Conservation (phyloP, 306 rosid genomes). For the Lathyrus oleraceus region DNA sequence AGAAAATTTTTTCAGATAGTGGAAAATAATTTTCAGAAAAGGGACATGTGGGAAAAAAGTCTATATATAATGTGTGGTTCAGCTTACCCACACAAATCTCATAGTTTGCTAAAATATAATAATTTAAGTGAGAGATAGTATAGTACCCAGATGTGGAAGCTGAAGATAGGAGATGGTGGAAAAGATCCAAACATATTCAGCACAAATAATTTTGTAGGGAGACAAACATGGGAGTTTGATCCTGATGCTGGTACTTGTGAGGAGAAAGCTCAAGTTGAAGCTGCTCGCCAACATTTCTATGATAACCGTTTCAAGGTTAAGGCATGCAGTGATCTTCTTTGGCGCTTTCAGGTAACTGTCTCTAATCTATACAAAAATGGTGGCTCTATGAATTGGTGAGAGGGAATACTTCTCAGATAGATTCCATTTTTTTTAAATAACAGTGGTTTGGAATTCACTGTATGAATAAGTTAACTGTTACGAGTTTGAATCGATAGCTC, state of each 20-base stretch:
- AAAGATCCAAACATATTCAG: conserved; percentile 4
- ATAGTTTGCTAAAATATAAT: not conserved
- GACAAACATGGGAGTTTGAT: conserved; percentile 20
- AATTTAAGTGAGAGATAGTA: not conserved
- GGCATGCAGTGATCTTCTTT: not conserved
- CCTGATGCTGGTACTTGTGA: not conserved
- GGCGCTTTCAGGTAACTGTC: not conserved
- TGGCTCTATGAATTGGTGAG: too few species aligned
- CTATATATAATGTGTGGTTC: not conserved
- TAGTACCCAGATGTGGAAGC: not conserved
- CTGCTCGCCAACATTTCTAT: not conserved
- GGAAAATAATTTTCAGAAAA: too few species aligned
- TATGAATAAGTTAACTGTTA: too few species aligned
- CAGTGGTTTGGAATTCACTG: too few species aligned
- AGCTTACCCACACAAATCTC: too few species aligned
- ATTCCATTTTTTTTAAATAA: too few species aligned
- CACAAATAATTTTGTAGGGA: not conserved
- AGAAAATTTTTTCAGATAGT: too few species aligned
- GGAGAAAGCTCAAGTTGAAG: conserved; percentile 7
- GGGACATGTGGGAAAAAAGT: too few species aligned
- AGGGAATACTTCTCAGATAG: too few species aligned
- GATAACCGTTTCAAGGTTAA: not conserved
- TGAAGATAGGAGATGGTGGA: conserved; percentile 11
- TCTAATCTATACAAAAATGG: not conserved
- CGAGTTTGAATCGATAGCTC: too few species aligned